Evolutionary conservation across 352 stramenopile genomes (phyloP).

Genomic region (Globisporangium paroecandrum): DNA sequence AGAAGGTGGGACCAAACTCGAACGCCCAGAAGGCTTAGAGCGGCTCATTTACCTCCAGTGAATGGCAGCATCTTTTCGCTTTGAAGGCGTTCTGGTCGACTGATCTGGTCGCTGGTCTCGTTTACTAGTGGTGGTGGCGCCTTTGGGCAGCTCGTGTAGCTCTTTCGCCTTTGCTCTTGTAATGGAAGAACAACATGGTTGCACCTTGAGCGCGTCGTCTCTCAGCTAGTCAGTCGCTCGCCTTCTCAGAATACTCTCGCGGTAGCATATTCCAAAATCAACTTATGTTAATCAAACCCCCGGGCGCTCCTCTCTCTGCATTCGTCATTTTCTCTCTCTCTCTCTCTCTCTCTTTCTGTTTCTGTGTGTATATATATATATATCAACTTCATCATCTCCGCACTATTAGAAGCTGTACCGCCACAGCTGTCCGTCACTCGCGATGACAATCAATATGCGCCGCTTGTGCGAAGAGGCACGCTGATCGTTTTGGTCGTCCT

Average conservation of each 20-base stretch:
- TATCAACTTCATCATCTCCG: background rate
- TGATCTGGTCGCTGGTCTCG: background rate
- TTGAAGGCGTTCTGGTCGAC: slow-evolving; percentile 3
- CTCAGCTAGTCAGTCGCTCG: slow-evolving; percentile 17
- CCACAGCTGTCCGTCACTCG: background rate
- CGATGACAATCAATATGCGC: background rate
- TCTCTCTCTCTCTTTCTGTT: background rate
- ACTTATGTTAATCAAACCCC: slow-evolving; percentile 45
- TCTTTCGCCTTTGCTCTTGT: slow-evolving; percentile 7
- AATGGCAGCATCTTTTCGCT: slow-evolving; percentile 12
- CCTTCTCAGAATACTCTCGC: slow-evolving; percentile 16
- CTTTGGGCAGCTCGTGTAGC: background rate
- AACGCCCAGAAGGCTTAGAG: slow-evolving; percentile 92
- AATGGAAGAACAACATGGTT: slow-evolving; percentile 10
- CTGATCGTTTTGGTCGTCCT: background rate
- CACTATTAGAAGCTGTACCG: background rate
- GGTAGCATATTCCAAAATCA: slow-evolving; percentile 51
- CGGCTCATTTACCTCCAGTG: background rate
- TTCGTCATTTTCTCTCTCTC: background rate
- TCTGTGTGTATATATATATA: background rate
- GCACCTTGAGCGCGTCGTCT: slow-evolving; percentile 13
- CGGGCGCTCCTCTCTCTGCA: slow-evolving; percentile 1
- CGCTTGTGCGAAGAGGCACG: background rate
- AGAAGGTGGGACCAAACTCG: slow-evolving; percentile 98
- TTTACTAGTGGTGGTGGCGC: background rate